Conservation (phyloP, 2,329 filamentous ascomycete species). For the Niveomyces coronatus region DNA sequence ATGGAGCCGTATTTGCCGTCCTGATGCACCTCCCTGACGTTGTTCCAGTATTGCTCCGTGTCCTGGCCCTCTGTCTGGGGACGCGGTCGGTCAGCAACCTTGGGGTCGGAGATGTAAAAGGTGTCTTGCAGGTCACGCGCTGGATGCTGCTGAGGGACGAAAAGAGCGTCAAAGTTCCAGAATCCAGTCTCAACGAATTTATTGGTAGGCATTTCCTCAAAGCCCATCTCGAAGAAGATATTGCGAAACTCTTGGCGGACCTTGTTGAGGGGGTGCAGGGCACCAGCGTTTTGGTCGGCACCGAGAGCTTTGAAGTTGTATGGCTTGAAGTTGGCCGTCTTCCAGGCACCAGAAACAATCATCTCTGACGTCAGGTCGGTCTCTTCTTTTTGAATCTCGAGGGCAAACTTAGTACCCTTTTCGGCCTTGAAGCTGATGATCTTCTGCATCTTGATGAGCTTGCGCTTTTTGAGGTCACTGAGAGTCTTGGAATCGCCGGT, state of each 20-base stretch:
- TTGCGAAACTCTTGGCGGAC: slow-evolving; percentile 91
- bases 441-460: slow-evolving; percentile 76
- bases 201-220: slow-evolving; percentile 94
- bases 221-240: slow-evolving; percentile 99
- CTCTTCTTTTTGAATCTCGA: slow-evolving; percentile 83
- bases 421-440: slow-evolving; percentile 71
- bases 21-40: slow-evolving; percentile 79
- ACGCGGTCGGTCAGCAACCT: slow-evolving; percentile 58
- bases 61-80: slow-evolving; percentile 47
- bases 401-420: slow-evolving; percentile 82
- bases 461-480: slow-evolving; percentile 81
- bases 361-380: slow-evolving; percentile 94
- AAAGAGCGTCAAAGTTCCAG: slow-evolving; percentile 96
- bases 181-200: slow-evolving; percentile 93
- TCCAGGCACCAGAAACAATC: slow-evolving; percentile 80
- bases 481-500: slow-evolving; percentile 68
- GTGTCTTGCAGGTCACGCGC: slow-evolving; percentile 96
- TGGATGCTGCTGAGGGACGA: slow-evolving; percentile 94
- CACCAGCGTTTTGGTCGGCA: slow-evolving; percentile 49
- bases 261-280: slow-evolving; percentile 72
- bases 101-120: slow-evolving; percentile 93
- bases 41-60: slow-evolving; percentile 81
- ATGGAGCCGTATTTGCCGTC: slow-evolving; percentile 88
- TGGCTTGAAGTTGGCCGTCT: slow-evolving; percentile 80
- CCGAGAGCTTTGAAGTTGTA: slow-evolving; percentile 66